A percentile compares a stretch with the other conserved stretches of the same genome.
Conservation (phyloP, 306 rosid species). For the Delonix regia region DNA sequence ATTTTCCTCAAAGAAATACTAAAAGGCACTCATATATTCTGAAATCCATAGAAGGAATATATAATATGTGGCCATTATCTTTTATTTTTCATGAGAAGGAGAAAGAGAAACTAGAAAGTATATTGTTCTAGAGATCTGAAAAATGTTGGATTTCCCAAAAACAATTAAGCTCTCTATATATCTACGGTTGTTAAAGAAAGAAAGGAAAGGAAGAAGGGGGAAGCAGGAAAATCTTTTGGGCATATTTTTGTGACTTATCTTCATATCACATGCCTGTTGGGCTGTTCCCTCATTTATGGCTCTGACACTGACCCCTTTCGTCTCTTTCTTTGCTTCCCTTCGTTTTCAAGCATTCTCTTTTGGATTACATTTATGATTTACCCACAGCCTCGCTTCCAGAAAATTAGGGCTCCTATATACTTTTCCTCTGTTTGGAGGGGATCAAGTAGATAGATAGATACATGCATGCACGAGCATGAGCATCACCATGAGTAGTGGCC, state of each 20-base stretch:
- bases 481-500: not conserved
- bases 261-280: slow-evolving; percentile 44
- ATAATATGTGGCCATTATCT: too few relatives aligned
- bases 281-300: slow-evolving; percentile 52
- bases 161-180: too few relatives aligned
- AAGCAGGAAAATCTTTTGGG: slow-evolving; percentile 47
- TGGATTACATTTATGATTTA: not conserved
- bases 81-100: too few relatives aligned
- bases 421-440: not conserved
- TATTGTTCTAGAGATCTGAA: too few relatives aligned
- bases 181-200: too few relatives aligned
- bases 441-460: too few relatives aligned
- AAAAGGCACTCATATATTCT: too few relatives aligned
- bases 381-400: not conserved
- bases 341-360: not conserved
- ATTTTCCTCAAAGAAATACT: not conserved
- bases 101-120: too few relatives aligned
- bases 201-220: not conserved
- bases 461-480: not conserved
- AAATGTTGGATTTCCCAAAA: too few relatives aligned
- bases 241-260: slow-evolving; percentile 44
- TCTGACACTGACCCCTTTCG: slow-evolving; percentile 43
- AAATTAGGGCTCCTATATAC: not conserved
- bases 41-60: too few relatives aligned
- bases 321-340: slow-evolving; percentile 12